Conservation (phyloP, 208 protist species). For the Wallacemonas sp. region DNA sequence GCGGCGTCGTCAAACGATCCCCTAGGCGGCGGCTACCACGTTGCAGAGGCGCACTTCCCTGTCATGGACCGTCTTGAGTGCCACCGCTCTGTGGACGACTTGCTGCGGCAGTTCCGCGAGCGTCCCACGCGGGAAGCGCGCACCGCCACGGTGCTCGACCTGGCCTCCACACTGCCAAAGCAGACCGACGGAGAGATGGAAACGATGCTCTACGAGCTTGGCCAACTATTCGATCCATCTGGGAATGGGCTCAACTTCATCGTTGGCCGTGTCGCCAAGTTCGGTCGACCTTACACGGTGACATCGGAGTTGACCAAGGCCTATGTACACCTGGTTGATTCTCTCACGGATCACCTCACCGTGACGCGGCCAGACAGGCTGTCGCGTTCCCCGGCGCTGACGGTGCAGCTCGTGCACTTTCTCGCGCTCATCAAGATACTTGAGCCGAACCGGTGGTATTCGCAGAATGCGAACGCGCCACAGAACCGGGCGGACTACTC, state of each 20-base stretch:
- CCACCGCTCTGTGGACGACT: constrained; percentile 57
- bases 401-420: constrained; percentile 77
- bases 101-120: constrained; percentile 63
- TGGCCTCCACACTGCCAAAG: constrained; percentile 54
- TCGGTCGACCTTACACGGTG: constrained; percentile 65
- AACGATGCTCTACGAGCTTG: constrained; percentile 64
- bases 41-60: constrained; percentile 46
- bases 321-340: constrained; percentile 63
- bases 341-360: constrained; percentile 53
- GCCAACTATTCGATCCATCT: constrained; percentile 57
- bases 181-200: constrained; percentile 69
- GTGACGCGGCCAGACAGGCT: constrained; percentile 71
- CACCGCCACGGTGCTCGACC: constrained; percentile 69
- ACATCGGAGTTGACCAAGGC: constrained; percentile 53
- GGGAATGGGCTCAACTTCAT: constrained; percentile 80
- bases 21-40: constrained; percentile 54
- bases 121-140: constrained; percentile 63
- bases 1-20: too few species aligned
- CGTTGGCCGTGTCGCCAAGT: constrained; percentile 48
- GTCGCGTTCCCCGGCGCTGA: constrained; percentile 41
- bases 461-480: constrained; percentile 44
- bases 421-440: constrained; percentile 80
- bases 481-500: constrained; percentile 83
- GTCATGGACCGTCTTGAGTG: constrained; percentile 76
- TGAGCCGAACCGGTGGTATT: constrained; percentile 87